Base-by-base conservation (phyloP, 1,139 yeast species). In the Suhomyces terraborum region DNA sequence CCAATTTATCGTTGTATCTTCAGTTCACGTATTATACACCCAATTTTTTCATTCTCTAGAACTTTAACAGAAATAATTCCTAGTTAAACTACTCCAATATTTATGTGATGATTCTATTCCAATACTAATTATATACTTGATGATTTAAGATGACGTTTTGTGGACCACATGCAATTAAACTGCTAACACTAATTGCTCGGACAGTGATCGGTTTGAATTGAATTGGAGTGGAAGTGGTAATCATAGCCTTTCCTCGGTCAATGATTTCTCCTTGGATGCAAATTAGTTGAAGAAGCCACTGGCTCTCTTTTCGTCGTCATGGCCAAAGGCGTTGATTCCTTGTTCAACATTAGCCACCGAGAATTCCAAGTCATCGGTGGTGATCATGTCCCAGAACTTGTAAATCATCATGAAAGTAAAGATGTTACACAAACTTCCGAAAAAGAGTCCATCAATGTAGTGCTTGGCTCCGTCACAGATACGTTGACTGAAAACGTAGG, bases 381-480 rank as follows among this genome's bases (percentile, higher is more conserved):
- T 93, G 41, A 93, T 84, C 79, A 88, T 87, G 56, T 91, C 97
- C 97, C 98, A 93, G 54, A 82, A 88, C 65, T 93, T 91, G 70
- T 89, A 91, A 42, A 91, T 73, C 98, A 93, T 91, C 96, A 93
- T 89, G 42, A 85, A 69, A 6, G 95, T 77, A 55, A 88, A 86
- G 37, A 88, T 61, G 59, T 87, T 88, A 57, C 95, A 80, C 33
- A 88, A 56, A 24, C 94, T 77, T 18, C 91, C 95, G 56, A 91
- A 87, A 60, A 91, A 85, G 24, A 88, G 64, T 1, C 98, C 98
- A 56, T 93, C 98, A 20, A 89, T 73, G 59, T 91, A 93, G 62
- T 93, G 98, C 35, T 82, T 79, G 33, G 86, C 80, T 16, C 82
- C 77, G 33, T 68, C 66, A 62, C 98, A 93, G 30, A 93, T 80